Conservation (phyloP, 2,329 filamentous ascomycete genomes). For the Drechslerella dactyloides region DNA sequence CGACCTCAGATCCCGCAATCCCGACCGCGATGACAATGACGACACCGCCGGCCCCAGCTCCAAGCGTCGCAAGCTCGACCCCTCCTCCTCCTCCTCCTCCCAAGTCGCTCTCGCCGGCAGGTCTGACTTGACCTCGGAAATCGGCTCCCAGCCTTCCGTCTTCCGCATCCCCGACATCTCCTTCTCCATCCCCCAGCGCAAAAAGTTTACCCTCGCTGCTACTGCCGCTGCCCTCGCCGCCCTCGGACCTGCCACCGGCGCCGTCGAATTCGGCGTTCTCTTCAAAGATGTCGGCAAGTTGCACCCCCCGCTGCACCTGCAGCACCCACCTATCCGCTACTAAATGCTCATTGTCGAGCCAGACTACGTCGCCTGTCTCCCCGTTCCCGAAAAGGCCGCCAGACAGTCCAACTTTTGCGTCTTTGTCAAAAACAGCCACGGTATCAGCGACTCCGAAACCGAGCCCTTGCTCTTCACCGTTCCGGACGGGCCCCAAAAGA, state of each 20-base stretch:
- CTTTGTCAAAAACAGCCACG: conserved; percentile 64
- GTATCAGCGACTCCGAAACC: conserved; percentile 53
- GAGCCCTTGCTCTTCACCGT: conserved; percentile 72
- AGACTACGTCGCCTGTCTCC: conserved; percentile 54
- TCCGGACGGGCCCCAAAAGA: conserved; percentile 67
- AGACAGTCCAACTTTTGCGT: conserved; percentile 71
- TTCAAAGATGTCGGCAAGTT: conserved; percentile 69
- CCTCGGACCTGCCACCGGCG: conserved; percentile 40
- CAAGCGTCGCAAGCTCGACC: conserved; percentile 44
- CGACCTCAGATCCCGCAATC: conserved; percentile 2
- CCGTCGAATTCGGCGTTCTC: conserved; percentile 52
- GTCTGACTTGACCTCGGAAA: conserved; percentile 31
- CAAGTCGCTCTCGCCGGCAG: conserved; percentile 30
- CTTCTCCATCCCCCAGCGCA: conserved; percentile 70
- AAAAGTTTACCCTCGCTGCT: conserved; percentile 71
- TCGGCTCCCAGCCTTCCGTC: conserved; percentile 19
- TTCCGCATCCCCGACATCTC: conserved; percentile 64
- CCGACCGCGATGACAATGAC: conserved; percentile 3
- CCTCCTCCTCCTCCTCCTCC: neutral
- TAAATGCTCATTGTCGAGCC: conserved; percentile 16
- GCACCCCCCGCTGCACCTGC: neutral
- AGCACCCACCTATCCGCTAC: too few relatives aligned
- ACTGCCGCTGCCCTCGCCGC: conserved; percentile 58
- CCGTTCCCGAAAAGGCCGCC: conserved; percentile 54
- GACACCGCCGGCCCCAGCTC: conserved; percentile 24